phyloP scores from a whole-genome alignment of 805 yeast genomes.

The Cyberlindnera lachancei region DNA sequence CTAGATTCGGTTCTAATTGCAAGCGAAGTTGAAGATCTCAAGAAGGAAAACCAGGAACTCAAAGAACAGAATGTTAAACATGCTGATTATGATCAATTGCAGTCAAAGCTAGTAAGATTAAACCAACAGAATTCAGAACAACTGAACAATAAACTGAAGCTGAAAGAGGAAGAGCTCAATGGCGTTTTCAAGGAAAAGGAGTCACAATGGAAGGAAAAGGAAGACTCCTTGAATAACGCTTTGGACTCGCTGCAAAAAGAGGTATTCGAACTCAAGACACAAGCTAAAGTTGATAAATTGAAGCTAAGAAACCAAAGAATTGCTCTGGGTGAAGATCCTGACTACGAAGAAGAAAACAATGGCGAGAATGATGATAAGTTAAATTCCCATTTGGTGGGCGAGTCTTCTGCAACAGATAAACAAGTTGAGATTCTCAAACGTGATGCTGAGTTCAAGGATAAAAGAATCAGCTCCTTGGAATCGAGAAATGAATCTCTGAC shows the following conservation, averaged over 20 bases:
- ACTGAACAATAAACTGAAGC: constrained; percentile 44
- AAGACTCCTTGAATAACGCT: constrained; percentile 43
- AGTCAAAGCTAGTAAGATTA: constrained; percentile 47
- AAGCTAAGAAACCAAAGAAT: constrained; percentile 43
- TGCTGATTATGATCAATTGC: constrained; percentile 76
- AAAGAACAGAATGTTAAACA: constrained; percentile 53
- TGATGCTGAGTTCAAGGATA: constrained; percentile 66
- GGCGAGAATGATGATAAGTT: constrained; percentile 17
- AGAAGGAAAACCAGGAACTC: constrained; percentile 41
- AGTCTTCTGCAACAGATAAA: not conserved
- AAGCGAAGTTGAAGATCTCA: constrained; percentile 44
- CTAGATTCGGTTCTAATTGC: constrained; percentile 53
- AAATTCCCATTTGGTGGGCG: constrained; percentile 6
- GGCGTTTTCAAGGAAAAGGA: constrained; percentile 58
- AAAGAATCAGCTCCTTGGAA: constrained; percentile 64
- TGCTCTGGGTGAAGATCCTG: constrained; percentile 31
- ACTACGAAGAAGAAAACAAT: constrained; percentile 10
- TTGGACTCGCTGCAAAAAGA: constrained; percentile 44
- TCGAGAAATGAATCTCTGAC: constrained; percentile 70
- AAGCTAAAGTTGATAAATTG: constrained; percentile 13
- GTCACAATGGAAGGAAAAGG: constrained; percentile 56
- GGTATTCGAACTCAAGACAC: constrained; percentile 60
- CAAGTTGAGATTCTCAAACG: constrained; percentile 53
- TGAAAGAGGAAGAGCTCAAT: constrained; percentile 61
- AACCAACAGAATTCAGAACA: constrained; percentile 57